Evolutionary conservation across 176 grass and related monocot species (phyloP).

Genomic region (Triticum monococcum): DNA sequence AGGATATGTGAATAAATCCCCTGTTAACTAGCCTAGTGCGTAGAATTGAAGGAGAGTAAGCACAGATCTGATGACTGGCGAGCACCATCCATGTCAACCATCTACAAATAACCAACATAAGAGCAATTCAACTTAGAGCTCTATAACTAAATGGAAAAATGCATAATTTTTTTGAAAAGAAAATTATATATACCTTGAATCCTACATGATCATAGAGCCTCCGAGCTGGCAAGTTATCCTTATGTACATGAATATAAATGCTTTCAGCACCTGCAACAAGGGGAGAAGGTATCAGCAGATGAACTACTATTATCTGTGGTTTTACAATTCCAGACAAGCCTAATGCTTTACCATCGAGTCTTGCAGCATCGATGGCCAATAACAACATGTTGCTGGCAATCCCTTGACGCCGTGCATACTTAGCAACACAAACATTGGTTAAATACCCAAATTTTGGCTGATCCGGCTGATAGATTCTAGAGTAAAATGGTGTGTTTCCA

Average conservation of each 20-base stretch:
- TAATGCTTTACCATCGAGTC: conserved; percentile 53
- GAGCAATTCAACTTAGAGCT: background rate
- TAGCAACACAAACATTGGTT: conserved; percentile 75
- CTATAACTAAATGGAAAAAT: background rate
- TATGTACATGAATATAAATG: conserved; percentile 69
- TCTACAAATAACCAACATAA: conserved; percentile 35
- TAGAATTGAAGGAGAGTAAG: conserved; percentile 50
- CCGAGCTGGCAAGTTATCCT: conserved; percentile 57
- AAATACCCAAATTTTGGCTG: conserved; percentile 71
- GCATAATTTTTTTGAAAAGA: background rate
- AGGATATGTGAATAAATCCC: background rate
- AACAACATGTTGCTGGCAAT: conserved; percentile 75
- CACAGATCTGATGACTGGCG: conserved; percentile 36
- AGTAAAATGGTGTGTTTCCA: conserved; percentile 31
- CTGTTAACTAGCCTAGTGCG: conserved; percentile 24
- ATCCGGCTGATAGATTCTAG: conserved; percentile 52
- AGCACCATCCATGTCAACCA: conserved; percentile 32
- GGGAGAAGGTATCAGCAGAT: conserved; percentile 14
- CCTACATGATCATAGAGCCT: conserved; percentile 61
- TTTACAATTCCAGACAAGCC: conserved; percentile 3
- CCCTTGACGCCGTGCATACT: conserved; percentile 64
- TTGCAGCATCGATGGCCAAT: conserved; percentile 64
- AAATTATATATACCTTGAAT: conserved; percentile 55
- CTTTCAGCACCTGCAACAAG: conserved; percentile 38
- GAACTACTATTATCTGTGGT: background rate